These are phyloP conservation scores for Skeletonema marinoi DNA, from an alignment of 108 stramenopile species.

Conservation along the genomic window DNA sequence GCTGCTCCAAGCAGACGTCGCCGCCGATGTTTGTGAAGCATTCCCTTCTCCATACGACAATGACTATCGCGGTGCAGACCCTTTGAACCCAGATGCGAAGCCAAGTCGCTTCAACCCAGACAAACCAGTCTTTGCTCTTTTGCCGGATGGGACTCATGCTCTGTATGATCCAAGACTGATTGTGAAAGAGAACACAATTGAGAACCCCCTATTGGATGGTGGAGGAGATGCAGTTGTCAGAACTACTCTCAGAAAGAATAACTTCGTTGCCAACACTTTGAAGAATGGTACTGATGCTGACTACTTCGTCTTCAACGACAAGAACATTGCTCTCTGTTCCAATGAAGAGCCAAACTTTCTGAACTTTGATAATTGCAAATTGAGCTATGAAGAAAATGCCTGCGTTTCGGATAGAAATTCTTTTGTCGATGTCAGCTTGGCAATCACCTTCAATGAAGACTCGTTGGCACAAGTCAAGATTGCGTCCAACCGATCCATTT, in stretches of 20 bases:
- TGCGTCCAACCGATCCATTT: conserved; percentile 22
- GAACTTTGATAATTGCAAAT: conserved; percentile 33
- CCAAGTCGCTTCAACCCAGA: conserved; percentile 42
- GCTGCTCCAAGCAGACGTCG: conserved; percentile 24
- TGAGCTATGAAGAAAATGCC: conserved; percentile 33
- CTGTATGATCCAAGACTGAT: conserved; percentile 41
- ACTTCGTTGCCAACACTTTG: conserved; percentile 11
- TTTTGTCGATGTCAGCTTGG: conserved; percentile 25
- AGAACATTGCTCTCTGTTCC: conserved; percentile 43
- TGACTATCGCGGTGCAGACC: conserved; percentile 45
- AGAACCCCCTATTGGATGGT: conserved; percentile 47
- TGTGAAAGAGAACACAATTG: conserved; percentile 43
- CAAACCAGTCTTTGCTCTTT: conserved; percentile 38
- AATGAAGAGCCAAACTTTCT: conserved; percentile 45
- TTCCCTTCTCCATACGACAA: conserved; percentile 50
- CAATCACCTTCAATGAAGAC: conserved; percentile 33
- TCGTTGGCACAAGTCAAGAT: conserved; percentile 26
- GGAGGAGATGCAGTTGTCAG: conserved; percentile 35
- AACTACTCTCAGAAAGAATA: conserved; percentile 22
- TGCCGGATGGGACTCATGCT: conserved; percentile 36
- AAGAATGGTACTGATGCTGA: background rate
- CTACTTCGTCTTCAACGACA: conserved; percentile 32
- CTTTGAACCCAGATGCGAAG: conserved; percentile 22
- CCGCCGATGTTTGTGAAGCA: conserved; percentile 26
- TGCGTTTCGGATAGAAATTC: conserved; percentile 13